phyloP scores from a whole-genome alignment of 306 rosid species.

The Amphicarpaea edgeworthii region DNA sequence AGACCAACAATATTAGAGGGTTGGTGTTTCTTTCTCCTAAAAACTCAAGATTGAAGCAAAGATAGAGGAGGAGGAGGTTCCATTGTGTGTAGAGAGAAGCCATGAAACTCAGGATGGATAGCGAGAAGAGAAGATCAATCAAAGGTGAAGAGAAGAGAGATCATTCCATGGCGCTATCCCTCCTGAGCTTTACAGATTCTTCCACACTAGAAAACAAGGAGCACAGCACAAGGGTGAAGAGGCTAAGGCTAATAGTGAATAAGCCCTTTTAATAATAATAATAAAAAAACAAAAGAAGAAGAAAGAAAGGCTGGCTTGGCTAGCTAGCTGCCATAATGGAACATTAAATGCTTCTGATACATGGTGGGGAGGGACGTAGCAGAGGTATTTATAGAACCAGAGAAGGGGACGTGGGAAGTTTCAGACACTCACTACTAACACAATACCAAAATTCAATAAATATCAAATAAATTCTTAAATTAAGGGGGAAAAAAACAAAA shows the following conservation, averaged over 20 bases:
- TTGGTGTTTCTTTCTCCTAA: no score
- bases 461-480: neutral
- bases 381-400: conserved; percentile 62
- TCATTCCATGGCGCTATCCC: conserved; percentile 85
- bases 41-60: neutral
- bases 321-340: conserved; percentile 51
- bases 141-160: neutral
- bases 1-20: no score
- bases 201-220: conserved; percentile 38
- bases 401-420: conserved; percentile 43
- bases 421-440: neutral
- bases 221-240: conserved; percentile 12
- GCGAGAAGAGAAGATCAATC: conserved; percentile 63
- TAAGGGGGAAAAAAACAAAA: neutral
- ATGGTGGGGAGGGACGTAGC: conserved; percentile 61
- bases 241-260: neutral
- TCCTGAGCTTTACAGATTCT: conserved; percentile 91
- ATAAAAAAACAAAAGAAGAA: no score
- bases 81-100: conserved; percentile 57
- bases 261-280: no score
- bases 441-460: neutral
- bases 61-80: neutral
- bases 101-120: conserved; percentile 95
- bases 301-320: conserved; percentile 7
- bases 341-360: conserved; percentile 61